Evolutionary conservation across 164 flowering plant species (phyloP).

Genomic region (Litsea cubeba): DNA sequence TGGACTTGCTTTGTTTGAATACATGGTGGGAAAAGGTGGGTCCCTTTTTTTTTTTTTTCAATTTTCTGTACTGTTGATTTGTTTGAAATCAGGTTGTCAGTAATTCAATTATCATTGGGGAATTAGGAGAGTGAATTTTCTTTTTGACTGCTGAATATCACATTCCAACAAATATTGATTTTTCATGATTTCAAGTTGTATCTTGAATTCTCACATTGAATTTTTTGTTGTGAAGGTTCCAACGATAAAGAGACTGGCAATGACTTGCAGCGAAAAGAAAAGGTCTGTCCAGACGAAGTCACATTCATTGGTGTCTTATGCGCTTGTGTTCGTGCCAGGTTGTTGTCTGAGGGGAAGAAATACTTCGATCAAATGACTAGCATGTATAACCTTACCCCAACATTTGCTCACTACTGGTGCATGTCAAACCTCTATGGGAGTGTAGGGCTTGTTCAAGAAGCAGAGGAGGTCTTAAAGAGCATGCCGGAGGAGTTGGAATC

Average conservation of each 20-base stretch:
- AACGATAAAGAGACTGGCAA: neutral
- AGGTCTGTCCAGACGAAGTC: slow-evolving; percentile 52
- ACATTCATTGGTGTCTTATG: slow-evolving; percentile 62
- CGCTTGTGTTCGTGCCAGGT: slow-evolving; percentile 60
- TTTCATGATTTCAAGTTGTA: no score
- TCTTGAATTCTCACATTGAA: neutral
- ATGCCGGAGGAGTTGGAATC: slow-evolving; percentile 37
- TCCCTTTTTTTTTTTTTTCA: no score
- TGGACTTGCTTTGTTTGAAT: slow-evolving; percentile 46
- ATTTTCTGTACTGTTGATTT: no score
- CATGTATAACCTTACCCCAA: slow-evolving; percentile 44
- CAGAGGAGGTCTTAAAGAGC: slow-evolving; percentile 40
- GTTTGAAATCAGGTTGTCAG: no score
- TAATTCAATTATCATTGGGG: neutral
- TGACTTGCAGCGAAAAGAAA: neutral
- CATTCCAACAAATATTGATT: neutral
- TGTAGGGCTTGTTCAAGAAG: slow-evolving; percentile 46
- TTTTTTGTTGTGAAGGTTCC: slow-evolving; percentile 6
- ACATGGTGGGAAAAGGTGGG: slow-evolving; percentile 28
- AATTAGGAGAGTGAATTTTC: neutral
- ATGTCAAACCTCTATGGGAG: slow-evolving; percentile 62
- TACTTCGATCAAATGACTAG: slow-evolving; percentile 48
- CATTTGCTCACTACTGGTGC: slow-evolving; percentile 81
- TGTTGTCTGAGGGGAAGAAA: slow-evolving; percentile 38
- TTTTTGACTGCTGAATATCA: neutral